phyloP scores from a whole-genome alignment of 2,329 filamentous ascomycete genomes.

The Daldinia sp. region DNA sequence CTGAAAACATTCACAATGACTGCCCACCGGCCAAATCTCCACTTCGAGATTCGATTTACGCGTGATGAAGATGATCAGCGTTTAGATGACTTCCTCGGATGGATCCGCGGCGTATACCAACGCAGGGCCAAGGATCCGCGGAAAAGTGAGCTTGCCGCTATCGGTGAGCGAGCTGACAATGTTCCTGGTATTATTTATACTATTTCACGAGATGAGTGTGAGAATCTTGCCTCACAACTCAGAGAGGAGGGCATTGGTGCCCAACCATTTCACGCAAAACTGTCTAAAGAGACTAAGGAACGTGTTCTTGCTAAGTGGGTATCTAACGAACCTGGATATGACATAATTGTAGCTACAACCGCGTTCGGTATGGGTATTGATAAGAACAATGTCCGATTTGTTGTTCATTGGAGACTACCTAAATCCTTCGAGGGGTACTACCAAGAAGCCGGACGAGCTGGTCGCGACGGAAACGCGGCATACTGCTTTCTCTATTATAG shows the following conservation, averaged over 20 bases:
- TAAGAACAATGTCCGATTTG: conserved; percentile 93
- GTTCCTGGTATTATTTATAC: conserved; percentile 86
- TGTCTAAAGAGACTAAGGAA: conserved; percentile 76
- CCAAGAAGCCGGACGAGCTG: conserved; percentile 92
- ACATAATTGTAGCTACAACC: conserved; percentile 93
- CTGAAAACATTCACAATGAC: conserved; percentile 85
- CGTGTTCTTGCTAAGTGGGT: conserved; percentile 80
- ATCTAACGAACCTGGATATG: conserved; percentile 79
- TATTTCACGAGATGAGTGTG: conserved; percentile 79
- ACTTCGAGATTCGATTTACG: conserved; percentile 90
- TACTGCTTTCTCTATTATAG: conserved; percentile 93
- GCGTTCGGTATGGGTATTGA: conserved; percentile 99
- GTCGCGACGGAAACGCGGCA: conserved; percentile 87
- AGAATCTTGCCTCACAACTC: conserved; percentile 74
- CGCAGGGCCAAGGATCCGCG: conserved; percentile 73
- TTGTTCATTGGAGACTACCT: conserved; percentile 92
- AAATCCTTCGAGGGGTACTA: conserved; percentile 97
- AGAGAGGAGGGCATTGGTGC: conserved; percentile 78
- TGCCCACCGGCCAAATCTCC: conserved; percentile 85
- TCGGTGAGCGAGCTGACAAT: conserved; percentile 68
- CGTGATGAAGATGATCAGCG: conserved; percentile 79
- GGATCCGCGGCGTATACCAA: conserved; percentile 79
- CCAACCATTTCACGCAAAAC: conserved; percentile 77
- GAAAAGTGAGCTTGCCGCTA: conserved; percentile 67
- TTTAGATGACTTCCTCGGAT: conserved; percentile 78